Evolutionary conservation across 2,329 filamentous ascomycete genomes (phyloP).

Genomic region (Diplodia mutila): DNA sequence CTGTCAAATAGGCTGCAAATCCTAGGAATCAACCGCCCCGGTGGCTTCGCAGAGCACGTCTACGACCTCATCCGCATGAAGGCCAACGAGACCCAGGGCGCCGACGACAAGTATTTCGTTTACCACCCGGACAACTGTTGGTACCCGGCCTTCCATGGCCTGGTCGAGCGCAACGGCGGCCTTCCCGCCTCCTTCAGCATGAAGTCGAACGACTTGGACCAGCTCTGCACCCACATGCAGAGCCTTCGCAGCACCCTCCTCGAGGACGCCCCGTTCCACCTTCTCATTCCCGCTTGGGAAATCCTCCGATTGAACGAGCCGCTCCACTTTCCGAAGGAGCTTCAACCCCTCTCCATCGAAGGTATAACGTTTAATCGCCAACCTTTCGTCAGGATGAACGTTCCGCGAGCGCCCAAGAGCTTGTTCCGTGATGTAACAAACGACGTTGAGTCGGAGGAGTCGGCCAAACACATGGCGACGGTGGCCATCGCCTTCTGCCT

Average conservation of each 20-base stretch:
- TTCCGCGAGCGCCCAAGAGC: not conserved
- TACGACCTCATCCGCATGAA: not conserved
- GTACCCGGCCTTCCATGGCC: conserved; percentile 48
- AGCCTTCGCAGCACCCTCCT: not conserved
- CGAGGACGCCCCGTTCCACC: not conserved
- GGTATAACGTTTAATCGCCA: not conserved
- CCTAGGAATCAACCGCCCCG: not conserved
- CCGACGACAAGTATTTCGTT: conserved; percentile 44
- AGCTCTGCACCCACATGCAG: not conserved
- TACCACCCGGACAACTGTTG: conserved; percentile 50
- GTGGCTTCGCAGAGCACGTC: not conserved
- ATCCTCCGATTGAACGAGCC: not conserved
- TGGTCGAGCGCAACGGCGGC: conserved; percentile 41
- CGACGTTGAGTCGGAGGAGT: not conserved
- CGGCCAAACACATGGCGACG: not conserved
- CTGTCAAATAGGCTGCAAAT: not conserved
- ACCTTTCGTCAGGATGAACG: not conserved
- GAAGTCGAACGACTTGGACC: conserved; percentile 45
- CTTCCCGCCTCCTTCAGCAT: conserved; percentile 43
- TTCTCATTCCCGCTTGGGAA: not conserved
- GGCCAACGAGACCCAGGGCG: not conserved
- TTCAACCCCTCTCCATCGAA: not conserved
- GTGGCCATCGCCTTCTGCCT: too few relatives aligned
- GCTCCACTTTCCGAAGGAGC: not conserved
- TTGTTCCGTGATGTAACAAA: not conserved